Base-by-base conservation (phyloP, 2,329 filamentous ascomycete genomes). In the Falciphora oryzae region DNA sequence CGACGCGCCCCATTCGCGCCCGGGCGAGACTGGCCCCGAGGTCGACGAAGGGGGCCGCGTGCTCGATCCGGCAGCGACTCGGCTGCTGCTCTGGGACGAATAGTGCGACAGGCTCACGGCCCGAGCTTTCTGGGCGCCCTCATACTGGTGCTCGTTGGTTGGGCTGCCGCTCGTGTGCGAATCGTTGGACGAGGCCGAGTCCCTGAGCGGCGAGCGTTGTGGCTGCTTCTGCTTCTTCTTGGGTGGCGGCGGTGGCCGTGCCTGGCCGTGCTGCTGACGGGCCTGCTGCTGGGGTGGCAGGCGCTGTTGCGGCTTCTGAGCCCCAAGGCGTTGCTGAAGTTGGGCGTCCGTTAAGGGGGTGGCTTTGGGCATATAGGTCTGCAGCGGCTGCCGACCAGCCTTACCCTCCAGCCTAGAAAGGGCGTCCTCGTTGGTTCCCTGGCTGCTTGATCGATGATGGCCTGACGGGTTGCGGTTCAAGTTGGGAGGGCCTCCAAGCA, bases 381-480 rank as follows among this genome's bases (percentile, higher is more conserved):
- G 66, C 56, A 58, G 38, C n/a, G 28, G 32, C 57, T 59, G 56
- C 27, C 57, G 56, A 10, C 56, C 28, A 6, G 62, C 11, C 57
- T 27, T 35, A 22, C 70, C 69, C 60, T 74, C 71, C 22, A 75
- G 65, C 18, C 63, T 68, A 2, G 69, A 65, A 22, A 73, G 67
- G 1, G 71, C 70, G 50, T 73, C 72, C 50, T 74, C 71, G 62
- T 71, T 72, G 14, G 73, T 60, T 0, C 61, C 25, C 8, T 22
- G 18, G 10, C 62, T 65, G 14, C 32, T 27, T 1, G 31, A 59
- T 44, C 62, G 62, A 22, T 58, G 53, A 13, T 63, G 62, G 25
- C 50, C 35, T 53, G 62, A 63, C 32, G 56, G 56, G 53, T 58
- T 63, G 32, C 35, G 57, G 62, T 35, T 63, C 63, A 25, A 18